Evolutionary conservation across 176 grass and related monocot species (phyloP).

Genomic region (Olyra latifolia): DNA sequence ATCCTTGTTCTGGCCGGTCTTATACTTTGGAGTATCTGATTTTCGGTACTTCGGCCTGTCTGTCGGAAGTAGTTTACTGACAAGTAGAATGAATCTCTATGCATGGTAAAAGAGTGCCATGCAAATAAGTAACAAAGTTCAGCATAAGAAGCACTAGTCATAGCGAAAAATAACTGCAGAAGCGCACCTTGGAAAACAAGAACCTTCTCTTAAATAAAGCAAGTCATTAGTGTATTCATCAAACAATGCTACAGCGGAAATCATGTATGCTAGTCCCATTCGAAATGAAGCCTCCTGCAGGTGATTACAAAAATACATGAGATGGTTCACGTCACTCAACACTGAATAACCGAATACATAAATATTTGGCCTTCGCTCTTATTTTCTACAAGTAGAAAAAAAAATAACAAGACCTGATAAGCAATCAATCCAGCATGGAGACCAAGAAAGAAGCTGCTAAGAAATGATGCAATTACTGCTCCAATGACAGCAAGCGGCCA

Average conservation of each 20-base stretch:
- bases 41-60: conserved; percentile 81
- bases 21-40: conserved; percentile 36
- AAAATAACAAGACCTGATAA: conserved; percentile 59
- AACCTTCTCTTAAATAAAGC: conserved; percentile 94
- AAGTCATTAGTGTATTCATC: conserved; percentile 94
- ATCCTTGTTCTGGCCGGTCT: conserved; percentile 26
- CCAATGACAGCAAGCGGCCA: conserved; percentile 81
- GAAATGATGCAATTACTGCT: conserved; percentile 57
- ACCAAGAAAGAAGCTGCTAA: conserved; percentile 73
- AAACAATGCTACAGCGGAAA: conserved; percentile 65
- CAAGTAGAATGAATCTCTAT: conserved; percentile 7
- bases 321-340: neutral
- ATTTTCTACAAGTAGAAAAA: neutral
- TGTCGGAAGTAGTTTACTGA: conserved; percentile 48
- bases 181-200: conserved; percentile 77
- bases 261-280: conserved; percentile 85
- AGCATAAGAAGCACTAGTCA: neutral
- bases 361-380: neutral
- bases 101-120: neutral
- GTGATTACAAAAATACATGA: neutral
- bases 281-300: conserved; percentile 60
- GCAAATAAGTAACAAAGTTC: conserved; percentile 16
- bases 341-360: neutral
- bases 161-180: neutral
- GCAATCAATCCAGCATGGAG: conserved; percentile 57